Percentiles rank a stretch among this genome's conserved stretches.
These are phyloP conservation scores for Daldinia bambusicola DNA, from an alignment of 495 filamentous ascomycete genomes.

Conservation along the genomic window DNA sequence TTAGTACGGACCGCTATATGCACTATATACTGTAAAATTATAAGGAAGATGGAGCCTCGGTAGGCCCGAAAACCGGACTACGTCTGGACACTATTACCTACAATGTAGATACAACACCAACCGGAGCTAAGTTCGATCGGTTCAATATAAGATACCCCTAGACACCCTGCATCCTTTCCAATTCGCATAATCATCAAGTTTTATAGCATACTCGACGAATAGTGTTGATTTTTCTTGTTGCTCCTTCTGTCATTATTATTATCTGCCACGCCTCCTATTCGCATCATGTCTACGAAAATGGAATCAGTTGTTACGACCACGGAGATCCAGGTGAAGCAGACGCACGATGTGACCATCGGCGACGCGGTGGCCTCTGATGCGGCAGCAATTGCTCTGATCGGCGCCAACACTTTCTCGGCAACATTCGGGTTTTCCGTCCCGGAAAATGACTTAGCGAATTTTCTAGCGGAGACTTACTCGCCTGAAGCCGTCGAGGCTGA, in stretches of 20 bases:
- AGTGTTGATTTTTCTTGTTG: not conserved
- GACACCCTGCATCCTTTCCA: not conserved
- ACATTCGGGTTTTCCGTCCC: constrained; percentile 53
- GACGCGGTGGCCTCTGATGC: constrained; percentile 48
- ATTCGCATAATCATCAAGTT: not conserved
- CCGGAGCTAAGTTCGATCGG: not conserved
- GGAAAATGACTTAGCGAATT: constrained; percentile 47
- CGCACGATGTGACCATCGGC: constrained; percentile 41
- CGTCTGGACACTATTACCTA: too few species aligned
- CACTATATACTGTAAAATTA: not conserved
- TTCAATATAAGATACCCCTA: not conserved
- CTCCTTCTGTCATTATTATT: not conserved
- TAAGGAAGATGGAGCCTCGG: not conserved
- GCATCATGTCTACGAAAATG: constrained; percentile 34
- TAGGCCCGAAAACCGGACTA: constrained; percentile 3
- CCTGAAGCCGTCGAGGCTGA: constrained; percentile 41
- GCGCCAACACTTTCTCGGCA: constrained; percentile 48
- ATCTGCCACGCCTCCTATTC: not conserved
- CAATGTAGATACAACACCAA: not conserved
- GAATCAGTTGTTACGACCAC: constrained; percentile 9
- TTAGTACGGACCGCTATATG: too few species aligned
- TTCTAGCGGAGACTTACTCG: constrained; percentile 46
- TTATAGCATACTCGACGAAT: not conserved
- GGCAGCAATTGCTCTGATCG: constrained; percentile 48
- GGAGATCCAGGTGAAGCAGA: constrained; percentile 1